Evolutionary conservation across 2,329 filamentous ascomycete species (phyloP).

Genomic region (Ascochyta pisi): DNA sequence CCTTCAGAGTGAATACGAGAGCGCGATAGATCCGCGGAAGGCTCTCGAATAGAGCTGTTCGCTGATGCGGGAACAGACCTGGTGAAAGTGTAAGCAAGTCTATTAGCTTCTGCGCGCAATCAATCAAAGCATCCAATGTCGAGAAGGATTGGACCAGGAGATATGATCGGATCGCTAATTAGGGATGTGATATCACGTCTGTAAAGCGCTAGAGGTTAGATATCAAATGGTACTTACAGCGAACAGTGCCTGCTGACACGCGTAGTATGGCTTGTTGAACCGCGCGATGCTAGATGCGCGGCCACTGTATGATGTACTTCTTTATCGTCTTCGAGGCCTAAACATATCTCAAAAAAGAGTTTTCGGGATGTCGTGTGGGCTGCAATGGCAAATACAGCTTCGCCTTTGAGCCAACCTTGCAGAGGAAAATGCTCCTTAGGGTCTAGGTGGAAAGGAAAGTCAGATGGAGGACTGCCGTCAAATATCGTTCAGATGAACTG

Average conservation of each 20-base stretch:
- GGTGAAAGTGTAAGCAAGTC: conserved; percentile 12
- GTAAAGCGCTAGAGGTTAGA: not conserved
- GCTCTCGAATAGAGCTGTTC: not conserved
- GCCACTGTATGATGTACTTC: not conserved
- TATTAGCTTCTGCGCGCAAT: not conserved
- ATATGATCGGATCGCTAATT: not conserved
- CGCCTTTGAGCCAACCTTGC: conserved; percentile 30
- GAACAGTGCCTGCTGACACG: conserved; percentile 16
- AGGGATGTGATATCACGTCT: not conserved
- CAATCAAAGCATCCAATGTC: not conserved
- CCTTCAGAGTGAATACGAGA: not conserved
- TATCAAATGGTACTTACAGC: conserved; percentile 31
- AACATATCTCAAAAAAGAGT: not conserved
- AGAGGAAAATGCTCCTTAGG: conserved; percentile 41
- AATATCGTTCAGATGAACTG: conserved; percentile 3
- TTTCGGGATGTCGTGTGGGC: conserved; percentile 8
- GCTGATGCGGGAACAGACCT: not conserved
- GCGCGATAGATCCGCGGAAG: too few relatives aligned
- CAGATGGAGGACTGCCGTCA: conserved; percentile 5
- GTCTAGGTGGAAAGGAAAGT: conserved; percentile 21
- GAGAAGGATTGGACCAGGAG: not conserved
- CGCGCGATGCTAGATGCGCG: conserved; percentile 18
- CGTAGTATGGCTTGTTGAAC: conserved; percentile 31
- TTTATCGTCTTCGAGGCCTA: not conserved
- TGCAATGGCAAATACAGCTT: conserved; percentile 17